phyloP scores from a whole-genome alignment of 768 basidiomycete genomes.

The Gloeostereum incarnatum region DNA sequence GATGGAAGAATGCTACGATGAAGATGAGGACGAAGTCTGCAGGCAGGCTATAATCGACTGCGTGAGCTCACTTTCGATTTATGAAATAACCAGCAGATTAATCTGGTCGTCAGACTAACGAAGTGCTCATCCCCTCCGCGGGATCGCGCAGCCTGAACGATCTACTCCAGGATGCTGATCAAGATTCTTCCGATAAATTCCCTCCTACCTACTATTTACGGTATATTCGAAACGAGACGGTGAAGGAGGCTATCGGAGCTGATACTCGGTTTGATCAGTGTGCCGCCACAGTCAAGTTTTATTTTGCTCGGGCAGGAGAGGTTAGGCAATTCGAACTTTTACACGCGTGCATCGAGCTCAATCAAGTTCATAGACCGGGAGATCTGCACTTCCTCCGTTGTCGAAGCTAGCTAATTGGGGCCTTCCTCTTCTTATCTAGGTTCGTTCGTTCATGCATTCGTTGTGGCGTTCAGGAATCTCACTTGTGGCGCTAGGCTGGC shows the following conservation, averaged over 20 bases:
- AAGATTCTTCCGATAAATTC: constrained; percentile 35
- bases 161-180: constrained; percentile 37
- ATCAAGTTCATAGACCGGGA: constrained; percentile 30
- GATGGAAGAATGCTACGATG: constrained; percentile 39
- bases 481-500: constrained; percentile 27
- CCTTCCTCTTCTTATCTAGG: constrained; percentile 39
- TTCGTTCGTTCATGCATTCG: too few species aligned
- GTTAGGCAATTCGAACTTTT: constrained; percentile 19
- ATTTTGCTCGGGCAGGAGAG: constrained; percentile 49
- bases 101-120: constrained; percentile 21
- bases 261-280: constrained; percentile 40
- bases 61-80: constrained; percentile 23
- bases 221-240: constrained; percentile 27
- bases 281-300: constrained; percentile 25
- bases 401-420: constrained; percentile 33
- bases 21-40: constrained; percentile 35
- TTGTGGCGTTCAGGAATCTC: too few species aligned
- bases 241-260: constrained; percentile 43
- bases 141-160: constrained; percentile 47
- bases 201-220: constrained; percentile 47
- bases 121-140: constrained; percentile 41
- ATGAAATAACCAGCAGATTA: background rate
- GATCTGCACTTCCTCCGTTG: constrained; percentile 41
- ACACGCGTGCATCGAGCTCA: background rate
- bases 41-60: constrained; percentile 42